A percentile compares a stretch with the other conserved stretches of the same genome.
Conservation (phyloP, 345 rosid species). For the Rhodamnia rubescens region DNA sequence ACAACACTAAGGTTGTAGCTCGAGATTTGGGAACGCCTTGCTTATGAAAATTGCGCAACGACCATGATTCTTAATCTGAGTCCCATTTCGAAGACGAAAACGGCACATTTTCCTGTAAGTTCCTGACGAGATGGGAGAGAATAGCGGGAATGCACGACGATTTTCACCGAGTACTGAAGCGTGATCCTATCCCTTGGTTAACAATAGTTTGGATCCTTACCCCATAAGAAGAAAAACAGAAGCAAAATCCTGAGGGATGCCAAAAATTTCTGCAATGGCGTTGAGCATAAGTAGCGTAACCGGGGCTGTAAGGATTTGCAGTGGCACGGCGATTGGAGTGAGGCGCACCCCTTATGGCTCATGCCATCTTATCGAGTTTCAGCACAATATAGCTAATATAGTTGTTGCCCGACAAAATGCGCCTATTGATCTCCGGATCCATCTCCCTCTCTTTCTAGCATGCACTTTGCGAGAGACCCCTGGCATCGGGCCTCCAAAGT, state of each 20-base stretch:
- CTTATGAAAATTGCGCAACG: neutral
- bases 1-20: neutral
- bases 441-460: neutral
- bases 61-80: neutral
- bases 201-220: neutral
- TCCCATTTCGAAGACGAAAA: neutral
- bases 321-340: neutral
- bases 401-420: neutral
- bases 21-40: neutral
- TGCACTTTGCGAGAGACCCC: neutral
- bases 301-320: neutral
- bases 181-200: neutral
- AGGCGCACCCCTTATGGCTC: neutral
- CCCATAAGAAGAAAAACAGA: neutral
- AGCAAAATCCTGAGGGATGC: neutral
- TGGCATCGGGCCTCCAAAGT: neutral
- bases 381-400: neutral
- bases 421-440: neutral
- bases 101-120: neutral
- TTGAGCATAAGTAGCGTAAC: neutral
- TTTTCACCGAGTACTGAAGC: neutral
- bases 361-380: neutral
- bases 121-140: neutral
- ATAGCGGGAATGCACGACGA: neutral
- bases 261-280: neutral